A percentile compares a stretch with the other conserved stretches of the same genome.
Conservation (phyloP, 441 rosid genomes). For the Brassica balearica region DNA sequence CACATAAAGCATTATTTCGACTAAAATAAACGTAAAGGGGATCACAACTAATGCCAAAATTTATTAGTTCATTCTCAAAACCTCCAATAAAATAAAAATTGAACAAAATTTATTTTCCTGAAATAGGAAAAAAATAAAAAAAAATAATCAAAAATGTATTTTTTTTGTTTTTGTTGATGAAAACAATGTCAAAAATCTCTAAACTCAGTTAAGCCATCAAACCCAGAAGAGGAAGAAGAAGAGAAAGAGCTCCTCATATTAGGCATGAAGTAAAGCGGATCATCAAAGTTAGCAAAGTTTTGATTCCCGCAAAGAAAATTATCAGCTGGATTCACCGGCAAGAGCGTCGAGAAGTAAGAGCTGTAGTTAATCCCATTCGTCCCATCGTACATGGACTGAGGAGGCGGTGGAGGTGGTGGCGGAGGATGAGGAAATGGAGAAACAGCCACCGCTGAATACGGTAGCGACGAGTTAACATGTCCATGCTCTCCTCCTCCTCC, state of each 20-base stretch:
- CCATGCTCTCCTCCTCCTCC: conserved; percentile 39
- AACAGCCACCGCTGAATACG: conserved; percentile 23
- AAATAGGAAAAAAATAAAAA: not conserved
- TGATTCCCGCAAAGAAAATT: conserved; percentile 51
- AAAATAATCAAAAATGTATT: not conserved
- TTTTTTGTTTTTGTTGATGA: not conserved
- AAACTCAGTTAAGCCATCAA: conserved; percentile 57
- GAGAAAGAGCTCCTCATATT: conserved; percentile 55
- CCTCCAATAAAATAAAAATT: not conserved
- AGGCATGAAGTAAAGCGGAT: conserved; percentile 53
- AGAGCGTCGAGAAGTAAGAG: conserved; percentile 48
- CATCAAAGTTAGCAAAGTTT: conserved; percentile 48
- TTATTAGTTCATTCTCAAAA: conserved; percentile 20
- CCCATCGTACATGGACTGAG: conserved; percentile 34
- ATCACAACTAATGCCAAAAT: not conserved
- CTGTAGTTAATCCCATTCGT: conserved; percentile 37
- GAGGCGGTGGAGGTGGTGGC: conserved; percentile 13
- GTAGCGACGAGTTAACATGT: conserved; percentile 60
- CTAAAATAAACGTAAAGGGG: not conserved
- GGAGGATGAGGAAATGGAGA: conserved; percentile 47
- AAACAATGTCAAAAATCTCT: conserved; percentile 45
- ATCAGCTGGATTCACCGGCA: conserved; percentile 50
- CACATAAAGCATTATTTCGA: too few relatives aligned
- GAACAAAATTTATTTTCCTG: conserved; percentile 4
- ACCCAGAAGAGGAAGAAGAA: conserved; percentile 48